Evolutionary conservation across 495 filamentous ascomycete genomes (phyloP), one percentile per base, ranked within the genome.

Genomic region (Penicillium coffeae): DNA sequence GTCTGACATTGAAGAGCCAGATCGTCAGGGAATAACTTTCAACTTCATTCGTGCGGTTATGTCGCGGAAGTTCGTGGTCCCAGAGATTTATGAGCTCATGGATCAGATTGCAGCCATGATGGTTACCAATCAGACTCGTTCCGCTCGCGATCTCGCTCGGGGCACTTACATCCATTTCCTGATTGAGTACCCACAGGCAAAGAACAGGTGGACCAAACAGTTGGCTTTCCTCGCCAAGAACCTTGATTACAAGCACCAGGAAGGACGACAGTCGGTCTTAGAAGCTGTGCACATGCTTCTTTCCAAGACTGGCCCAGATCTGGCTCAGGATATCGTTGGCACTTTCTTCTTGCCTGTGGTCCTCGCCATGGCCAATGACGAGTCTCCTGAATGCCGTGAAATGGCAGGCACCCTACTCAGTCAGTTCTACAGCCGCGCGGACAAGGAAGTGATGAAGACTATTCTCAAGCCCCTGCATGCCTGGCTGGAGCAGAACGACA

Each of bases 161-260:
- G 88, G 89, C 16, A 86, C 84, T 19, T 98, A 94, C 68, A 83
- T 96, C 63, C 89, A 95, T 56, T 98, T 97, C 74, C 66, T 98
- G 30, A 83, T 90, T 52, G 88, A 96, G 37, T 98, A 96, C 60
- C 93, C 93, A 0, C 93, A 97, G 60, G 88, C 85, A 55, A 88
- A 88, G 62, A 85, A 82, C 52, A 76, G 94, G 3, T 89, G 90
- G 78, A 77, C 79, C 10, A 95, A 96, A 56, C 93, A 98, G 64
- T 76, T 95, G 38, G 80, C 72, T 38, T 97, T 97, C 70, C 75
- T 97, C 32, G 81, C 91, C 20, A 85, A 87, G 52, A 98, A 98
- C 54, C 75, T 98, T 47, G 84, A 92, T 32, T 98, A 95, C 67
- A 83, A 90, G 40, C 81, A 91, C 54, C 83, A 87, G 51, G 85